These are phyloP conservation scores for Aristolochia contorta DNA, from an alignment of 164 flowering plant species.

Conservation along the genomic window DNA sequence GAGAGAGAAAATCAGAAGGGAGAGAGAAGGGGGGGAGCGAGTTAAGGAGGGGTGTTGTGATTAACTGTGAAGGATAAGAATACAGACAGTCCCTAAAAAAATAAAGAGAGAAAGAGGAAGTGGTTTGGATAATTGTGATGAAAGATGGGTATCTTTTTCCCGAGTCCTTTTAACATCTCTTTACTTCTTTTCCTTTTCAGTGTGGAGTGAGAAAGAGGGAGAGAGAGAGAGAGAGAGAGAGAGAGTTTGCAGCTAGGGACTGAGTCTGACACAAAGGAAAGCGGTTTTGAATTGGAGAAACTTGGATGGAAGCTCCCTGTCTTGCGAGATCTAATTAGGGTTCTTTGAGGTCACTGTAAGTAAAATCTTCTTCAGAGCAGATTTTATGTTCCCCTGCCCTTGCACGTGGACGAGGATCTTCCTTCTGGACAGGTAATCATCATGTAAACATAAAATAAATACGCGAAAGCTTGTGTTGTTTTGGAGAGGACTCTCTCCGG, in stretches of 20 bases:
- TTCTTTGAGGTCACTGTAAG: constrained; percentile 22
- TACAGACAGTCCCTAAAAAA: background rate
- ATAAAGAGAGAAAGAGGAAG: background rate
- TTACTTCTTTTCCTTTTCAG: constrained; percentile 29
- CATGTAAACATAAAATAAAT: constrained; percentile 8
- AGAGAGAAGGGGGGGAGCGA: constrained; percentile 5
- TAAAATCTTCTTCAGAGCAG: constrained; percentile 8
- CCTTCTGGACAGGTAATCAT: constrained; percentile 31
- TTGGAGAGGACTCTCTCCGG: no score
- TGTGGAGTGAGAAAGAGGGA: background rate
- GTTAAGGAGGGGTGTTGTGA: constrained; percentile 7
- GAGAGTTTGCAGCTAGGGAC: constrained; percentile 33
- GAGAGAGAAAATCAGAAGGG: background rate
- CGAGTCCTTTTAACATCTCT: constrained; percentile 27
- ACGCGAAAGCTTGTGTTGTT: background rate
- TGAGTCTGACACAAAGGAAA: constrained; percentile 36
- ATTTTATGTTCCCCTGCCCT: constrained; percentile 25
- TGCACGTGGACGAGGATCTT: constrained; percentile 54
- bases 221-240: no score
- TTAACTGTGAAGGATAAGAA: constrained; percentile 2
- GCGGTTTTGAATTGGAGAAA: constrained; percentile 11
- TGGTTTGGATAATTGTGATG: constrained; percentile 35
- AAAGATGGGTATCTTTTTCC: constrained; percentile 61
- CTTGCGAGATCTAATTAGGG: constrained; percentile 21
- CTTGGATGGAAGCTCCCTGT: constrained; percentile 7